Evolutionary conservation across 2,329 filamentous ascomycete genomes (phyloP), one percentile per base, ranked within the genome.

Genomic region (Thielaviopsis punctulata): DNA sequence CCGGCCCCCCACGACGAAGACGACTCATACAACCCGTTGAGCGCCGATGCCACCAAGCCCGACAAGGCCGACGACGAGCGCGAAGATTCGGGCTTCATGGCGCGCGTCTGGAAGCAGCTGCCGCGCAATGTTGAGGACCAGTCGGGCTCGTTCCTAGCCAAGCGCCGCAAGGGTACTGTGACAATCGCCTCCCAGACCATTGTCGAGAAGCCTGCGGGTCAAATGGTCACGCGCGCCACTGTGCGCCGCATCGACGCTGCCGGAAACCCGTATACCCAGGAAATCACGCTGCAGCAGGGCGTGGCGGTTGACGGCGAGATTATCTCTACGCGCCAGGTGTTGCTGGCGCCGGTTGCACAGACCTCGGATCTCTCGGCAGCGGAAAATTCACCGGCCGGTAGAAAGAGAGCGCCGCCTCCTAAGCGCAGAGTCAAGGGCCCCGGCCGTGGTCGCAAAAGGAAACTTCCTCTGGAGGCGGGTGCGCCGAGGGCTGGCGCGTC

Each of bases 291-390:
- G 3, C 77, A 80, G 4, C 84, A 90, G 53, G 88, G 87, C 0
- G 84, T 92, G 62, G 70, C 72, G 4, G 75, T 94, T 0, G 84
- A 90, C 57, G 87, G 87, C 53, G 88, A 95, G 62, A 81, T 95
- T 49, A 77, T 86, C 54, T 73, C 76, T 0, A 55, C 53, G 5
- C 78, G 75, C 1, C 72, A 72, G 6, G 68, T 78, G 15, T 70
- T 79, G 33, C 66, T 71, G 0, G 73, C 73, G 2, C 76, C 78
- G 39, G 72, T 73, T 5, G 75, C 74, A 1, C 72, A 75, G 22
- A 78, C 72, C n/a, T 66, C 75, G 6, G 82, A 72, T 67, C 73
- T 57, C 63, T 76, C 58, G 68, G 75, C 55, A 3, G n/a, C 52
- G 13, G 44, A 52, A 22, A 33, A 45, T 21, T 59, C 65, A 2